Evolutionary conservation across 73 alveolate genomes (phyloP), one percentile per base, ranked within the genome.

Genomic region (Paramecium primaurelia): DNA sequence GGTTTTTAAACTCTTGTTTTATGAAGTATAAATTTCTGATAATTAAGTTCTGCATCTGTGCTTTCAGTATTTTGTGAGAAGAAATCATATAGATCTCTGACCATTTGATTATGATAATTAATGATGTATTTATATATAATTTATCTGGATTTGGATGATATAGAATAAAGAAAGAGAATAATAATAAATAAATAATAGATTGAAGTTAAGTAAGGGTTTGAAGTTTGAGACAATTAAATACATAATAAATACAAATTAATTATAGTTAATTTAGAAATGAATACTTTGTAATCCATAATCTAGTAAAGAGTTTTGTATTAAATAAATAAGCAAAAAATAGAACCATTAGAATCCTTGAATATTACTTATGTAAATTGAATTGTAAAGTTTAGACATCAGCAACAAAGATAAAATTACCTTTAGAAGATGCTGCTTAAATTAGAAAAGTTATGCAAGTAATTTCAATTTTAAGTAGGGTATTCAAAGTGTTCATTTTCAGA

Each of bases 401-500:
- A 6, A 64, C 51, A 28, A 64, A 28, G 47, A 32, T 34, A 32
- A 26, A 64, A 64, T 18, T 54, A 22, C n/a, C 36, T 54, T 54
- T 54, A 8, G 84, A 32, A 8, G 84, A 64, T 3, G 84, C 22
- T 64, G 45, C 26, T 64, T 64, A 64, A 28, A 42, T 34, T 3
- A 26, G 84, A 28, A 64, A 64, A 32, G 22, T 7, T 6, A 64
- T 64, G 84, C 84, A 75, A 20, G 88, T 75, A 75, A 75, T 38
- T 38, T 1, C 47, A 75, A 75, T 5, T 75, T 30, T 38, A 38
- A 75, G 88, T 42, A 75, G 88, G 88, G 88, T 38, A 75, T 75
- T 38, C 60, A 75, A 75, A 36, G 88, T 75, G 88, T 75, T 36
- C 88, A 64, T 64, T 28, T 64, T 1, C 84, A 64, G 84, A 64